Conservation (phyloP, 202 grass and related monocot genomes). For the Eragrostis tef region DNA sequence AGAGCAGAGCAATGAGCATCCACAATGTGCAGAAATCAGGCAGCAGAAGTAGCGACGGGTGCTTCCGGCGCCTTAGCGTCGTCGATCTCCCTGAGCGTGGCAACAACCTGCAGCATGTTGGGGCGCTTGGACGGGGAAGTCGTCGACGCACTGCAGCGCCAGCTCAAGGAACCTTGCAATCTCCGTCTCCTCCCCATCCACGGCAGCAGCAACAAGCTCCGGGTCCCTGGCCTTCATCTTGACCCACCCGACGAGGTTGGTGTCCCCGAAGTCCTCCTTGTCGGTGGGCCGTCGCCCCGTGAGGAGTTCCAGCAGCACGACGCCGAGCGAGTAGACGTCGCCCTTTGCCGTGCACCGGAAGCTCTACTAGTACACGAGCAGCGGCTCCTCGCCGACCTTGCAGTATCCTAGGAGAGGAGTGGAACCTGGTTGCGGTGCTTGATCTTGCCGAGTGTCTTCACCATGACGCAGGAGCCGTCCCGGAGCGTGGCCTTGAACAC, state of each 20-base stretch:
- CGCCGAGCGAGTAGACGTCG: slow-evolving; percentile 86
- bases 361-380: slow-evolving; percentile 94
- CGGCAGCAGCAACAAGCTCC: slow-evolving; percentile 50
- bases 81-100: slow-evolving; percentile 71
- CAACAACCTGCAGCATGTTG: slow-evolving; percentile 78
- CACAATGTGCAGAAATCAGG: neutral
- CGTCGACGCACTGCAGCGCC: slow-evolving; percentile 77
- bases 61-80: neutral
- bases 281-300: slow-evolving; percentile 77
- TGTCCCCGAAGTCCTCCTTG: slow-evolving; percentile 93
- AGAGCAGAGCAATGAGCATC: neutral
- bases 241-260: slow-evolving; percentile 84
- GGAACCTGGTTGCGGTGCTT: slow-evolving; percentile 85
- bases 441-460: slow-evolving; percentile 91
- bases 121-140: slow-evolving; percentile 88
- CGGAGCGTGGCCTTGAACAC: slow-evolving; percentile 89
- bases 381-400: slow-evolving; percentile 90
- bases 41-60: neutral
- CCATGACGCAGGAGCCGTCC: slow-evolving; percentile 88
- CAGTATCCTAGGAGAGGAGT: slow-evolving; percentile 77
- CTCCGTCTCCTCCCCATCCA: slow-evolving; percentile 55
- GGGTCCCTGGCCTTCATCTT: slow-evolving; percentile 85
- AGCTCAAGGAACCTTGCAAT: slow-evolving; percentile 78
- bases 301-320: slow-evolving; percentile 78
- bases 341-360: slow-evolving; percentile 87